Conservation (phyloP, 108 stramenopile genomes). For the Pseudonitzschia multiseries region DNA sequence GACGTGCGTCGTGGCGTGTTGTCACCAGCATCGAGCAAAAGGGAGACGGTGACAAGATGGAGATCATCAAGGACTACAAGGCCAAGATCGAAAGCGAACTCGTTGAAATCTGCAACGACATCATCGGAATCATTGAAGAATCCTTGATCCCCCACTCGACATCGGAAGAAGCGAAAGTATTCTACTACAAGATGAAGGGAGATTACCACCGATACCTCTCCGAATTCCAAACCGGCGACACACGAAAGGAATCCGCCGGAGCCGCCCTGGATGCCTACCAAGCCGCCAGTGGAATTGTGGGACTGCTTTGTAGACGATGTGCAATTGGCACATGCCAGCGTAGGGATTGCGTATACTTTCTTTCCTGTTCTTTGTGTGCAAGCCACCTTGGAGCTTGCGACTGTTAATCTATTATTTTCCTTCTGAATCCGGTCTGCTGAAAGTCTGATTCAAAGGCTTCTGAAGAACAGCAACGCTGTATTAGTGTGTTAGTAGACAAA, state of each 20-base stretch:
- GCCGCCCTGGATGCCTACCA: constrained; percentile 98
- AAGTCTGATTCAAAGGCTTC: too few relatives aligned
- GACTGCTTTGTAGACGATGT: too few relatives aligned
- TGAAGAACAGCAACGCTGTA: too few relatives aligned
- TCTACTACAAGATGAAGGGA: constrained; percentile 99
- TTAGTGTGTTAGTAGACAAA: too few relatives aligned
- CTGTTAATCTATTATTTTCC: too few relatives aligned
- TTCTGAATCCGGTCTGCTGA: too few relatives aligned
- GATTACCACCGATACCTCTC: constrained; percentile 99
- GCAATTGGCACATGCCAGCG: too few relatives aligned
- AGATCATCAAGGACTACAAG: constrained; percentile 98
- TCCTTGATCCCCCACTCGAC: constrained; percentile 97
- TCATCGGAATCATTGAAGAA: constrained; percentile 96
- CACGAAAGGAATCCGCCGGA: constrained; percentile 88
- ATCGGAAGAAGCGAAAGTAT: constrained; percentile 99
- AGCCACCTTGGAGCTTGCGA: too few relatives aligned
- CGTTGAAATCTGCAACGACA: constrained; percentile 98
- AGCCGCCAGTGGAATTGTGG: constrained; percentile 92
- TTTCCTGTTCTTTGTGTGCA: too few relatives aligned
- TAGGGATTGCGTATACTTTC: too few relatives aligned
- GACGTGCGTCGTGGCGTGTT: constrained; percentile 99
- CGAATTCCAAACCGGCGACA: constrained; percentile 89
- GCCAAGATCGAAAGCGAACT: constrained; percentile 92
- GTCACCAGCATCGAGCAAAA: constrained; percentile 99
- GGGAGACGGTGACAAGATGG: constrained; percentile 93